Evolutionary conservation across 768 basidiomycete genomes (phyloP), one percentile per base, ranked within the genome.

Genomic region (Royoungia palumana): DNA sequence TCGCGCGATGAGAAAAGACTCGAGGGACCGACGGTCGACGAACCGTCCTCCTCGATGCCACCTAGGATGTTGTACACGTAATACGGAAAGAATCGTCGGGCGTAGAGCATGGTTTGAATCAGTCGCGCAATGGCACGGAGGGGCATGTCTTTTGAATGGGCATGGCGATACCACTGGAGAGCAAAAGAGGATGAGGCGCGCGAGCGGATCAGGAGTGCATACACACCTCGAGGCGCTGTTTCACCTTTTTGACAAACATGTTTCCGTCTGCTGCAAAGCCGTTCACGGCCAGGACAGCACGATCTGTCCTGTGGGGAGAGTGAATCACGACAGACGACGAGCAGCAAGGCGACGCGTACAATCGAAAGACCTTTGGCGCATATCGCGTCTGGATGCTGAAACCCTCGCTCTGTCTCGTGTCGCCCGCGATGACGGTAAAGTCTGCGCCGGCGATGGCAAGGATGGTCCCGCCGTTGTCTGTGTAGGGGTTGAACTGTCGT

Each of bases 91-190:
- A 96, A 95, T 44, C 95, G 85, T 55, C 88, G 87, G 35, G 80
- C 87, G 67, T 99, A 99, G 22, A 99, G 80, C 91, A 98, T 95
- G 16, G 94, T 96, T 69, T 98, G 95, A 49, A 99, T 94, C 61
- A 99, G 78, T 50, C 96, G 83, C n/a, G 96, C 96, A 64, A 99
- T 96, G 21, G 94, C 85, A 54, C 87, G 86, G 32, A 99, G 78
- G n/a, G 92, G 85, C 90, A 97, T 97, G 59, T 93, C 91, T 70
- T 96, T 96, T 53, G 91, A 81, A 70, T 99, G 95, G 10, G 93
- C 94, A 69, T 97, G 94, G 48, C 87, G 82, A 70, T 98, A 99
- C 94, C 94, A 98, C 94, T 98, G 54, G 34, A 27, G 36, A 16
- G 19, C 25, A 7, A 4, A 28, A 13, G 14, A 5, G 8, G 13